Conservation (phyloP, 305 asterid species). For the Plantago coronopus region DNA sequence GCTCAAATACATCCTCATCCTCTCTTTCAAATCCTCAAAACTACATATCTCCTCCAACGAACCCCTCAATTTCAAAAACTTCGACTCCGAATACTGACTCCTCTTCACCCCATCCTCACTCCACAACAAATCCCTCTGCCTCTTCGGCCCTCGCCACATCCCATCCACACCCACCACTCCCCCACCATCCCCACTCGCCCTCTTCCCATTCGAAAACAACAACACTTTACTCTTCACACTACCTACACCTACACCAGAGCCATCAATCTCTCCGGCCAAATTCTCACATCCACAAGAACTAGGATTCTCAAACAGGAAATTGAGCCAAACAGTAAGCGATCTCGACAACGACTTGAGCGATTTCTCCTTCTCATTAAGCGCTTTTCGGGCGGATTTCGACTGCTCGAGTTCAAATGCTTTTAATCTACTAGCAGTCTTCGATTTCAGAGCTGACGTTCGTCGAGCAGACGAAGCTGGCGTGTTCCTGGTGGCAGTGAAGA, state of each 20-base stretch:
- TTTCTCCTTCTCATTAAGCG: constrained; percentile 57
- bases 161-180: constrained; percentile 62
- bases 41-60: constrained; percentile 86
- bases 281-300: constrained; percentile 70
- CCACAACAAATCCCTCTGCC: constrained; percentile 60
- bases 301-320: constrained; percentile 78
- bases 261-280: constrained; percentile 40
- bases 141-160: constrained; percentile 91
- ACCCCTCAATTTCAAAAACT: constrained; percentile 46
- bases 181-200: constrained; percentile 49
- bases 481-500: constrained; percentile 55
- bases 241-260: constrained; percentile 30
- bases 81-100: constrained; percentile 31
- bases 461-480: constrained; percentile 50
- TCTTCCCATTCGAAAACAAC: constrained; percentile 53
- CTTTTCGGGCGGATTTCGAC: constrained; percentile 71
- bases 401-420: constrained; percentile 86
- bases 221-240: constrained; percentile 20
- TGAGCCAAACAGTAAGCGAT: constrained; percentile 89
- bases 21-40: constrained; percentile 82
- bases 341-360: constrained; percentile 68
- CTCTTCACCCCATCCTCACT: constrained; percentile 30
- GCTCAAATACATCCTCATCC: constrained; percentile 79
- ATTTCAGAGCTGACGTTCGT: constrained; percentile 41
- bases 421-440: constrained; percentile 58